Conservation (phyloP, 2,329 filamentous ascomycete species). For the Cladobotryum protrusum region DNA sequence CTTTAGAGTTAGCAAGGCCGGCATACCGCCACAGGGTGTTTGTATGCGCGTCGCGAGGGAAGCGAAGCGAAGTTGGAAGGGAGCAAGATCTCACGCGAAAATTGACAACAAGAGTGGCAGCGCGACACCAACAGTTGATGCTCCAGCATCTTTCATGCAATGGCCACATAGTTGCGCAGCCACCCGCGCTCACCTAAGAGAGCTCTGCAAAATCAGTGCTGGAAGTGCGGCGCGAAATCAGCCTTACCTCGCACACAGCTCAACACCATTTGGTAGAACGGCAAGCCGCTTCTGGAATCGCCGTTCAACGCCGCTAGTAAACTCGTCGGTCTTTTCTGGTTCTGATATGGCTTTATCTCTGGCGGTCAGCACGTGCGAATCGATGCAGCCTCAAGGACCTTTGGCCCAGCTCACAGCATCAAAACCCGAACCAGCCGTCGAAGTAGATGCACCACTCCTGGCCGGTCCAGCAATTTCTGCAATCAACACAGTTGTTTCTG, state of each 20-base stretch:
- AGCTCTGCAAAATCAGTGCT: constrained; percentile 54
- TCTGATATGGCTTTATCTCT: constrained; percentile 60
- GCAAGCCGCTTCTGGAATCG: constrained; percentile 45
- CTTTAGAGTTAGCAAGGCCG: constrained; percentile 56
- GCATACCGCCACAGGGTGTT: constrained; percentile 59
- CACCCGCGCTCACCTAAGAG: constrained; percentile 55
- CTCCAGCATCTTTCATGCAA: constrained; percentile 43
- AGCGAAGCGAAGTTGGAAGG: constrained; percentile 61
- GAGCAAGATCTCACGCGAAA: constrained; percentile 38
- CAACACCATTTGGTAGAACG: constrained; percentile 49
- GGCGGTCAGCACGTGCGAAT: constrained; percentile 55
- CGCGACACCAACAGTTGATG: constrained; percentile 48
- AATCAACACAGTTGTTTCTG: not conserved
- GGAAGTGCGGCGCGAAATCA: constrained; percentile 37
- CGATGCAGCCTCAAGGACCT: constrained; percentile 58
- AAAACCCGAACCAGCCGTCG: not conserved
- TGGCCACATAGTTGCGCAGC: constrained; percentile 61
- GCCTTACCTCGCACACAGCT: constrained; percentile 46
- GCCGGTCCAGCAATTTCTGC: not conserved
- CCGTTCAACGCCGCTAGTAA: constrained; percentile 40
- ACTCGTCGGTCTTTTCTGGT: constrained; percentile 48
- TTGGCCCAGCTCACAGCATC: constrained; percentile 54
- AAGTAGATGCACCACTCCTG: not conserved
- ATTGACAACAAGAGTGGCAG: constrained; percentile 43
- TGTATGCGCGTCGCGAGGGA: constrained; percentile 60